Evolutionary conservation across 1,284 basidiomycete genomes (phyloP), one percentile per base, ranked within the genome.

Genomic region (Boletellus dicymbophilus): DNA sequence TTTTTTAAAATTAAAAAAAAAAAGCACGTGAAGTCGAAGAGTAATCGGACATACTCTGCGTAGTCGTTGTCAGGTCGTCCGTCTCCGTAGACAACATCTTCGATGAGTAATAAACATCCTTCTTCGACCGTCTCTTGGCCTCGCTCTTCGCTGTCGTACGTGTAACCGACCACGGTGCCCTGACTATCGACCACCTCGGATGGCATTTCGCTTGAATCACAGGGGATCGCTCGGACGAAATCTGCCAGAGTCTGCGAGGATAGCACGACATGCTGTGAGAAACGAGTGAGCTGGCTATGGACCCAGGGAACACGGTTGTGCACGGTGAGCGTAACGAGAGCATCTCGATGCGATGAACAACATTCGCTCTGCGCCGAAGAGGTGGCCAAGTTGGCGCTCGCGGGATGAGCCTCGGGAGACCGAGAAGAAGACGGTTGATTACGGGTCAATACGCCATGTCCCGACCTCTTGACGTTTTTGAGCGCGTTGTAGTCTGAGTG

Each of bases 191-290:
- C 40, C 18, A 58, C 51, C 53, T 82, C 78, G 22, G 61, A 56
- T 1, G 78, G 76, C 21, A 82, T 66, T 41, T 82, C 79, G 46
- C 80, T 81, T 3, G 81, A 83, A 10, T 73, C 61, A 59, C 90
- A 92, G 13, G 82, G 80, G 25, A 92, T 78, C n/a, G 69, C 66
- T 6, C 76, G 69, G 48, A 77, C 77, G 11, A 92, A 62, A 55
- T 90, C 84, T n/a, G 74, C 77, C 2, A 92, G 75, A 0, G 81
- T 87, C 57, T 91, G 85, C 1, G 81, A 84, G n/a, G 86, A 82
- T 10, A 86, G 62, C 7, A 88, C 61, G 15, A 76, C 77, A 60
- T 90, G 86, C 56, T 85, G 84, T 16, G 88, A 90, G 48, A 76
- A 71, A 26, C 85, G 81, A 37, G 73, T 72, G n/a, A 85, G 67